These are phyloP conservation scores for Taphrina wiesneri DNA, from an alignment of 1,139 yeast species.

Conservation along the genomic window DNA sequence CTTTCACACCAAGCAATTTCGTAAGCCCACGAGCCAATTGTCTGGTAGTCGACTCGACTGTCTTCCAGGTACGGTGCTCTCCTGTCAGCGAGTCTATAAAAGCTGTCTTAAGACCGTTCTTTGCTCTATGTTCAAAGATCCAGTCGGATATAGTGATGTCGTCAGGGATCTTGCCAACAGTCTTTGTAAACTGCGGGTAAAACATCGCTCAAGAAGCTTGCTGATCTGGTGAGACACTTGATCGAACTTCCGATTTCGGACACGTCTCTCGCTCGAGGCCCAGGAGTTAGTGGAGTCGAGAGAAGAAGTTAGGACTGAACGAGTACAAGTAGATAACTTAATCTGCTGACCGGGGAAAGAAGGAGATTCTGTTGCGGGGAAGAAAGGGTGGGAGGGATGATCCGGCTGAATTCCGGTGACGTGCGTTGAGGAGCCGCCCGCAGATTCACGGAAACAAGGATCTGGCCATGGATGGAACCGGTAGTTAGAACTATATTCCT, in stretches of 20 bases:
- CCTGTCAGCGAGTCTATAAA: slow-evolving; percentile 26
- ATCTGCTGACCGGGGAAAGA: background rate
- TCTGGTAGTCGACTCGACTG: background rate
- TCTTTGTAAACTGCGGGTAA: slow-evolving; percentile 18
- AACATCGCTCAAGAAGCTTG: slow-evolving; percentile 4
- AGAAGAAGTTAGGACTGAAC: too few relatives aligned
- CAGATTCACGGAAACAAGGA: too few relatives aligned
- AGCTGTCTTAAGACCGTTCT: slow-evolving; percentile 16
- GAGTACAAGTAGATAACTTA: too few relatives aligned
- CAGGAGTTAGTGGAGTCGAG: too few relatives aligned
- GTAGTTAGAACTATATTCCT: too few relatives aligned
- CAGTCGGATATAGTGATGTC: slow-evolving; percentile 24
- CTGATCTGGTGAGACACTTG: background rate
- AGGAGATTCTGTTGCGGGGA: background rate
- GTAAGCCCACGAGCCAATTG: slow-evolving; percentile 24
- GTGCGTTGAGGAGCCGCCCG: too few relatives aligned
- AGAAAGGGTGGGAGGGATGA: background rate
- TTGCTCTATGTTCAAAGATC: slow-evolving; percentile 17
- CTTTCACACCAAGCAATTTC: slow-evolving; percentile 38
- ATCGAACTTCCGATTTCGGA: too few relatives aligned
- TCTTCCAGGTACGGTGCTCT: slow-evolving; percentile 22
- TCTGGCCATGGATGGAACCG: too few relatives aligned
- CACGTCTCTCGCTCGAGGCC: too few relatives aligned
- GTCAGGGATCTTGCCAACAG: slow-evolving; percentile 26
- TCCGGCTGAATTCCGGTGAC: background rate